Evolutionary conservation across 805 yeast species (phyloP), one percentile per base, ranked within the genome.

Genomic region (Monosporozyma siamensis): DNA sequence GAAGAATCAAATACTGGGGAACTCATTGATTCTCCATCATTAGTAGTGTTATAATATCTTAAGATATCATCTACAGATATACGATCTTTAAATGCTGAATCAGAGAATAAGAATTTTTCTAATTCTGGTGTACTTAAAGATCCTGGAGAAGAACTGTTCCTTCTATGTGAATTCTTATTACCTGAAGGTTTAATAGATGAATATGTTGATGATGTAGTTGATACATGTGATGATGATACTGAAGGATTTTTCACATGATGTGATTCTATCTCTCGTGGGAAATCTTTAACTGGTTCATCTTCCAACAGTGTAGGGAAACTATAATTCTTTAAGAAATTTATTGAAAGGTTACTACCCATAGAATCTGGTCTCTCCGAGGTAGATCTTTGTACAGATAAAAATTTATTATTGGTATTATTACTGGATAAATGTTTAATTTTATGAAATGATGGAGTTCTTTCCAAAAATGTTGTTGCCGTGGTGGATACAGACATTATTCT

Each of bases 51-150:
- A 31, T 60, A 60, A 41, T 58, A 59, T 32, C 50, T 44, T 3
- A 59, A 47, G 10, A 60, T 51, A 39, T 60, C 65, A 44, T 58
- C 65, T 3, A 58, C 52, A 9, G 61, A 56, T 26, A 48, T 48
- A 25, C 58, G 48, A 5, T 53, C 23, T 25, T 36, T 30, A 20
- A 34, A 34, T 17, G 46, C 26, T 11, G 41, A 31, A 23, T 51
- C 52, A n/a, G 46, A 40, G 30, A 52, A 51, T 48, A 51, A 44
- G 14, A 40, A 44, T 17, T 46, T 46, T 36, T 53, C 56, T 29
- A 53, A 41, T 37, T 56, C 49, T 3, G 61, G 61, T 12, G 63
- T 52, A 15, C 38, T 37, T 25, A 44, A 15, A 6, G 44, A 39
- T 21, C 29, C 29, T 4, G 34, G 25, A 11, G 32, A 9, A 12